A percentile compares a stretch with the other conserved stretches of the same genome.
These are phyloP conservation scores for Xanthoconium separans DNA, from an alignment of 1,284 basidiomycete species.

Conservation along the genomic window DNA sequence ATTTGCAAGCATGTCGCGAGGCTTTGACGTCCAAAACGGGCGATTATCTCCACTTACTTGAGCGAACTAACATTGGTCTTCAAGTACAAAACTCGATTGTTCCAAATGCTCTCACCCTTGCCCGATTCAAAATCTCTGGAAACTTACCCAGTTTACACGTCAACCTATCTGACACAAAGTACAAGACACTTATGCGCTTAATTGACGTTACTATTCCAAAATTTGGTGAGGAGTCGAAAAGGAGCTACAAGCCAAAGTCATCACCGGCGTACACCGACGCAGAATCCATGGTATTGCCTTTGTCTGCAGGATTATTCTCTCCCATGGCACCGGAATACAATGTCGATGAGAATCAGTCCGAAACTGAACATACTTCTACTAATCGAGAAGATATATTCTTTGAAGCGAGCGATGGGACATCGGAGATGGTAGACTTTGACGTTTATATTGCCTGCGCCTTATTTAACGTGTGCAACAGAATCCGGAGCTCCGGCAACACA, in stretches of 20 bases:
- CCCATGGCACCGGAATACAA: conserved; percentile 60
- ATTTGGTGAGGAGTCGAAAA: conserved; percentile 58
- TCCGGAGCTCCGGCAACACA: conserved; percentile 74
- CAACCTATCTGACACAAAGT: conserved; percentile 96
- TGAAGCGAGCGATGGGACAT: conserved; percentile 68
- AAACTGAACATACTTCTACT: conserved; percentile 39
- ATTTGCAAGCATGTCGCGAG: conserved; percentile 78
- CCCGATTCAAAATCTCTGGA: conserved; percentile 91
- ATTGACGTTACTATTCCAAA: conserved; percentile 91
- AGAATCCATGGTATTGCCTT: conserved; percentile 44
- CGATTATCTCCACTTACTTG: conserved; percentile 83
- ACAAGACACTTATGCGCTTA: conserved; percentile 91
- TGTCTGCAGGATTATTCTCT: conserved; percentile 57
- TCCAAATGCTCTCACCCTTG: conserved; percentile 80
- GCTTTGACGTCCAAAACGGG: conserved; percentile 62
- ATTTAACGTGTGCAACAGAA: conserved; percentile 35
- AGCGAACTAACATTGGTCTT: conserved; percentile 91
- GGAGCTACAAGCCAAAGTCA: conserved; percentile 26
- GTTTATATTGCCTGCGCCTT: conserved; percentile 6
- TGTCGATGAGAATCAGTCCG: conserved; percentile 62
- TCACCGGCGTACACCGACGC: conserved; percentile 27
- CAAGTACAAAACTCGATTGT: conserved; percentile 95
- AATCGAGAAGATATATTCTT: conserved; percentile 66
- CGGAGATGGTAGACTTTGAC: conserved; percentile 46
- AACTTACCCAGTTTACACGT: conserved; percentile 87